Conservation (phyloP, 73 alveolate genomes). For the Tetrahymena malaccensis region DNA sequence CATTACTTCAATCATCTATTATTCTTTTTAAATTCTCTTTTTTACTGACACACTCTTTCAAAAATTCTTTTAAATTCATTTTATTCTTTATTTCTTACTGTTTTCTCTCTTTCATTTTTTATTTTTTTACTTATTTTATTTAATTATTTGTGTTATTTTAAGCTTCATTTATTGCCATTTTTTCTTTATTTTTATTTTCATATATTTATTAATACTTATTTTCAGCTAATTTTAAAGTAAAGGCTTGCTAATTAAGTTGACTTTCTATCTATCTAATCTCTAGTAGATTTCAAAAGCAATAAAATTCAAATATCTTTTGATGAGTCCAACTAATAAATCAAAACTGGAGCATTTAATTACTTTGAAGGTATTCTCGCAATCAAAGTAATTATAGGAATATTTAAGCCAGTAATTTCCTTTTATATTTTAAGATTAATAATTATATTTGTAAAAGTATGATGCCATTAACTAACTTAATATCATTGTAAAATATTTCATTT, state of each 20-base stretch:
- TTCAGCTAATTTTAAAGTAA: neutral
- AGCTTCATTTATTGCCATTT: neutral
- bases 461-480: no score
- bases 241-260: neutral
- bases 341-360: no score
- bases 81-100: neutral
- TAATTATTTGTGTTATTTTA: neutral
- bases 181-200: neutral
- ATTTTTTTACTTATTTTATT: neutral
- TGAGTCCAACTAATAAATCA: neutral
- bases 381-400: no score
- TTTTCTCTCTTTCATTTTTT: neutral
- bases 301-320: neutral
- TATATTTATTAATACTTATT: neutral
- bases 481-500: no score
- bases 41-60: neutral
- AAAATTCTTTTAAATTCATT: neutral
- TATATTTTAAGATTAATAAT: no score
- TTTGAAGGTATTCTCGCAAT: no score
- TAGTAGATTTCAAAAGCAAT: neutral
- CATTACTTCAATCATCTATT: neutral
- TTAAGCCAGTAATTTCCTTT: no score
- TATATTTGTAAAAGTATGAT: no score
- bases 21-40: neutral
- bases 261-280: neutral